These are phyloP conservation scores for Penstemon newberryi DNA, from an alignment of 257 asterid species.

Conservation along the genomic window DNA sequence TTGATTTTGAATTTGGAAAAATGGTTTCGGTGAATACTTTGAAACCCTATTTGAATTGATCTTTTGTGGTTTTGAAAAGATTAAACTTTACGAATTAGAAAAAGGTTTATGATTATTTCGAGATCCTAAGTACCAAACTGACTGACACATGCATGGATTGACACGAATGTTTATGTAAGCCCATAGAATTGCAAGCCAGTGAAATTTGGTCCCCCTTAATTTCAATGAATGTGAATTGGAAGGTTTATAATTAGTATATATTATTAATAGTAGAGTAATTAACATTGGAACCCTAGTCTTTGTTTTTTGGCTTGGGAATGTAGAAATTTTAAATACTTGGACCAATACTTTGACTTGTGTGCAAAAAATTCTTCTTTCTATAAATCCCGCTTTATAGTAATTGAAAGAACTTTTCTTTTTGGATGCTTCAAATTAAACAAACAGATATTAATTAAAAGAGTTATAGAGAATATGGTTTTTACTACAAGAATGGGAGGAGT, in stretches of 20 bases:
- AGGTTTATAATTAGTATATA: slow-evolving; percentile 24
- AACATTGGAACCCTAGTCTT: slow-evolving; percentile 43
- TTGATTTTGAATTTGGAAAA: too few species aligned
- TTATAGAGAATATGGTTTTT: too few species aligned
- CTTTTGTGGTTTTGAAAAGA: neutral
- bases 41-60: slow-evolving; percentile 24
- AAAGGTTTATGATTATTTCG: neutral
- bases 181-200: slow-evolving; percentile 47
- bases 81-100: too few species aligned
- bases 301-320: slow-evolving; percentile 45
- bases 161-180: slow-evolving; percentile 24
- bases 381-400: slow-evolving; percentile 31
- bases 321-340: slow-evolving; percentile 32
- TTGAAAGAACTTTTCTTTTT: slow-evolving; percentile 34
- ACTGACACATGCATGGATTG: slow-evolving; percentile 41
- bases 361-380: slow-evolving; percentile 33
- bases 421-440: slow-evolving; percentile 32
- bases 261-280: neutral
- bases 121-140: slow-evolving; percentile 26
- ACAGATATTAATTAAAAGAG: neutral
- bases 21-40: neutral
- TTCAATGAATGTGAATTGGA: slow-evolving; percentile 42
- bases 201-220: slow-evolving; percentile 39
- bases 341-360: slow-evolving; percentile 56
- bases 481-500: too few species aligned